Percentiles rank a stretch among this genome's conserved stretches.
phyloP scores from a whole-genome alignment of 2,329 filamentous ascomycete genomes.

The Colletotrichum sp. region DNA sequence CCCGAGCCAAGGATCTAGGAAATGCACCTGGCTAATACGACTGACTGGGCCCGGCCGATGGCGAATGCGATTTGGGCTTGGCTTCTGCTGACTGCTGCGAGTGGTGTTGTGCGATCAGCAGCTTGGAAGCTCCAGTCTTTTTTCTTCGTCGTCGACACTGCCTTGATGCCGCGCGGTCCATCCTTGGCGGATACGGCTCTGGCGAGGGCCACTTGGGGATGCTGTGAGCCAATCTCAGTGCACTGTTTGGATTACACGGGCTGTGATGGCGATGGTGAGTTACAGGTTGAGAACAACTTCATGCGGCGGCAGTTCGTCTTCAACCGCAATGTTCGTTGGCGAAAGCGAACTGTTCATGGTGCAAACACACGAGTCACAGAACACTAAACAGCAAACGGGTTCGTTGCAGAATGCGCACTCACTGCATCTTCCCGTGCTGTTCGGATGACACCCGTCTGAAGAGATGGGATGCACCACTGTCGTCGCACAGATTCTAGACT shows the following conservation, averaged over 20 bases:
- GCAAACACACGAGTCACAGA: not conserved
- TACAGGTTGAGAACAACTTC: not conserved
- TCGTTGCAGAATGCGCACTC: not conserved
- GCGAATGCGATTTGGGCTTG: not conserved
- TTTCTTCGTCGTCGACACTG: not conserved
- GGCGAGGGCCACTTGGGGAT: not conserved
- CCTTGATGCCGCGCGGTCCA: slow-evolving; percentile 2
- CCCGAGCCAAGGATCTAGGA: not conserved
- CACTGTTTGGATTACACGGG: not conserved
- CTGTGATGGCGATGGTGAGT: not conserved
- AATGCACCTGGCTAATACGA: not conserved
- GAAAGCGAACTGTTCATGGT: not conserved
- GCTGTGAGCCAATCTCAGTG: not conserved
- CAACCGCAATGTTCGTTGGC: not conserved
- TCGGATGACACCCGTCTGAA: not conserved
- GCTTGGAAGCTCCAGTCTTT: not conserved
- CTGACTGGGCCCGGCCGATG: not conserved
- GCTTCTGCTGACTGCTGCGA: not conserved
- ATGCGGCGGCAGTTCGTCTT: not conserved
- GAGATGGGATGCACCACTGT: not conserved
- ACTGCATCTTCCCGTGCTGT: not conserved
- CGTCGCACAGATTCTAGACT: not conserved
- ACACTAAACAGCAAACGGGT: not conserved
- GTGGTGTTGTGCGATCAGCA: not conserved
- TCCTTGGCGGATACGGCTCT: not conserved